Evolutionary conservation across 495 filamentous ascomycete genomes (phyloP).

Genomic region (Alectoria sarmentosa): DNA sequence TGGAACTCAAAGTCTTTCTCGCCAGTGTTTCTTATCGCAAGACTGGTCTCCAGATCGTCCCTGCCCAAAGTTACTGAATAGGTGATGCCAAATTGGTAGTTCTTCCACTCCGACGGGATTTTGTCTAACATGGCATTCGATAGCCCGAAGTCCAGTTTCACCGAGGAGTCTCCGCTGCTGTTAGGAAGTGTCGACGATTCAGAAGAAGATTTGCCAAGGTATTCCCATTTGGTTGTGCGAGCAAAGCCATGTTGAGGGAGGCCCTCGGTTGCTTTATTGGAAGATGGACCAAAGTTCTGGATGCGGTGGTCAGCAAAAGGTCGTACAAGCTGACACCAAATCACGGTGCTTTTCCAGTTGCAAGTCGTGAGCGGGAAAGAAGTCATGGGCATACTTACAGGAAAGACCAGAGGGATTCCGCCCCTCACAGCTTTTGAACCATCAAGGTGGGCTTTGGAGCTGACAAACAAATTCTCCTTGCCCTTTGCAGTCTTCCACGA

Average conservation of each 20-base stretch:
- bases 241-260: conserved; percentile 97
- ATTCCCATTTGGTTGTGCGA: conserved; percentile 66
- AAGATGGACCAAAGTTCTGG: conserved; percentile 83
- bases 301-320: conserved; percentile 5
- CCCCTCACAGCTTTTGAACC: conserved; percentile 56
- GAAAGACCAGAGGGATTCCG: conserved; percentile 91
- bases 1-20: conserved; percentile 79
- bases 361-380: conserved; percentile 9
- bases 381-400: conserved; percentile 47
- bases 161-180: conserved; percentile 50
- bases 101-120: conserved; percentile 60
- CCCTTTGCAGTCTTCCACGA: conserved; percentile 82
- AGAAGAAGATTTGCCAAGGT: conserved; percentile 57
- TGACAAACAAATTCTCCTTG: conserved; percentile 83
- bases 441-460: conserved; percentile 62
- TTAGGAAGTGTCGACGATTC: conserved; percentile 55
- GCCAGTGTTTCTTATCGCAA: conserved; percentile 85
- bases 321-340: neutral
- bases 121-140: conserved; percentile 60
- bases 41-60: conserved; percentile 67
- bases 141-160: conserved; percentile 95
- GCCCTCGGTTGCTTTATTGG: conserved; percentile 59
- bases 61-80: conserved; percentile 82
- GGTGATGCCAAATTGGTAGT: conserved; percentile 78
- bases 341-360: neutral